Conservation (phyloP, 2,329 filamentous ascomycete species). For the Monilinia vaccinii-corymbosi region DNA sequence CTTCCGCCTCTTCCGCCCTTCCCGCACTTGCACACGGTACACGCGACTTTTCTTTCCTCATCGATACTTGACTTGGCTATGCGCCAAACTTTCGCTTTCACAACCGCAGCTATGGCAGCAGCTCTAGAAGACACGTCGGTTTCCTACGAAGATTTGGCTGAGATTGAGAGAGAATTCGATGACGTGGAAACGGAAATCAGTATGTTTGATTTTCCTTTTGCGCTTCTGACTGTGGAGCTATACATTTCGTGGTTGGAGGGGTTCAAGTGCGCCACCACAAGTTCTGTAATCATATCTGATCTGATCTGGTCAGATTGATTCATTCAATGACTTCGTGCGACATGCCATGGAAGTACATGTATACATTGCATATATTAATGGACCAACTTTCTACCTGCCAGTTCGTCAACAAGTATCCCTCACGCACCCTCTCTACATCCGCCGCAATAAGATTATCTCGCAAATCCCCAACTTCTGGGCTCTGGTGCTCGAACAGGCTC, state of each 20-base stretch:
- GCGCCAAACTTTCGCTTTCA: constrained; percentile 24
- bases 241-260: not conserved
- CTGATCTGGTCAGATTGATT: not conserved
- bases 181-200: constrained; percentile 74
- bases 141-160: constrained; percentile 67
- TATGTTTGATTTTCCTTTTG: constrained; percentile 37
- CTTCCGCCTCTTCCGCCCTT: too few species aligned
- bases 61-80: constrained; percentile 10
- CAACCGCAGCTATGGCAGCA: constrained; percentile 28
- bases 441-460: constrained; percentile 60
- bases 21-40: not conserved
- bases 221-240: not conserved
- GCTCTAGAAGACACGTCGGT: constrained; percentile 37
- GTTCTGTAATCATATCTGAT: constrained; percentile 7
- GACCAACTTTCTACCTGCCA: constrained; percentile 28
- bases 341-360: not conserved
- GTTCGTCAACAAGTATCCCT: constrained; percentile 66
- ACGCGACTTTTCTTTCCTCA: not conserved
- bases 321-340: not conserved
- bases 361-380: not conserved
- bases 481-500: constrained; percentile 82
- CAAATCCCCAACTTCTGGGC: constrained; percentile 88
- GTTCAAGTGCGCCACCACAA: constrained; percentile 8
- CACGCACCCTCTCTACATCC: constrained; percentile 62
- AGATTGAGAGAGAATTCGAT: constrained; percentile 77